Evolutionary conservation across 495 filamentous ascomycete species (phyloP), one percentile per base, ranked within the genome.

Genomic region (Daldinia childiae): DNA sequence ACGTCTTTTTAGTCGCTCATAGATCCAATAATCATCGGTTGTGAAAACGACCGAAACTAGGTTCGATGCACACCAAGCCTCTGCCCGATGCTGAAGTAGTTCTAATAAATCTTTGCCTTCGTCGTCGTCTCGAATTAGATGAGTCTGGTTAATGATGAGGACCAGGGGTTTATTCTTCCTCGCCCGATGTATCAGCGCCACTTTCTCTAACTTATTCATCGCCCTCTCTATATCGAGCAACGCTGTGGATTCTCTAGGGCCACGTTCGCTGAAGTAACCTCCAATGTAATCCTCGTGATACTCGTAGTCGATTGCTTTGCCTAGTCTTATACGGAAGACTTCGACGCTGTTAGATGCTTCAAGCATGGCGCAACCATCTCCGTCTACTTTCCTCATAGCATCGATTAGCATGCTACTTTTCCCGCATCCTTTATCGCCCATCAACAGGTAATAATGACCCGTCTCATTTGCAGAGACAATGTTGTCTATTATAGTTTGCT

Each of bases 11-110:
- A 99, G 79, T 21, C 93, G 86, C 78, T 99, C 95, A 74, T 97
- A 98, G 0, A 98, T 91, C 95, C 95, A 99, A 78, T 97, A 99
- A 73, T 98, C 95, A 74, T 99, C 95, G 63, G 88, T 92, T 78
- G 97, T 97, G 72, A 98, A 90, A 6, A 99, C 88, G 66, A 97
- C 89, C 0, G 95, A 98, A 14, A 94, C 90, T 1, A 99, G 84
- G 66, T 92, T 93, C 38, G 89, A 88, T 6, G 94, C 94, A 3
- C 95, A 95, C 95, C 95, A 99, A 72, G 92, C 89, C 78, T 99
- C 96, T 0, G 95, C 95, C 27, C 94, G 88, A 78, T 99, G 95
- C 78, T 99, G 95, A 19, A 99, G 90, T 55, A 98, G 88, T 79
- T 99, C 95, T 5, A 99, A 87, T 19, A 99, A 83, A 79, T 98